These are phyloP conservation scores for Boletus coccyginus DNA, from an alignment of 768 basidiomycete species.

Conservation along the genomic window DNA sequence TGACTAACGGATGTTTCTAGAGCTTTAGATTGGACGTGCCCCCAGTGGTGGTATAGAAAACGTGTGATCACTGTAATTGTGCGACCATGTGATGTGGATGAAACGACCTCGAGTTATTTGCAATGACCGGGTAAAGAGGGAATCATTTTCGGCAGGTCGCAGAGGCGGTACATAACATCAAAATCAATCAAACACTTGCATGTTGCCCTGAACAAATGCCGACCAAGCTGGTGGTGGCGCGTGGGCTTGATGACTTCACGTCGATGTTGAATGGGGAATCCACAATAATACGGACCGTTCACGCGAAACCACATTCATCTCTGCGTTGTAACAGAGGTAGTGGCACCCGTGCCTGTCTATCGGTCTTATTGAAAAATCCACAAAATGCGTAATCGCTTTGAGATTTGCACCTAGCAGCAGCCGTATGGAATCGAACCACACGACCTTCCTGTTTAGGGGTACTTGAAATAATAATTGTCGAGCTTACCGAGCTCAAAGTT, in stretches of 20 bases:
- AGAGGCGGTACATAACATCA: background rate
- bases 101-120: background rate
- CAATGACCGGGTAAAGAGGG: no score
- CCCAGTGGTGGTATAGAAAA: background rate
- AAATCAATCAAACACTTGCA: no score
- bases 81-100: background rate
- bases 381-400: no score
- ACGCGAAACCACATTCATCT: constrained; percentile 25
- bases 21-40: constrained; percentile 15
- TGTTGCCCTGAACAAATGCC: constrained; percentile 8
- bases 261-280: constrained; percentile 19
- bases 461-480: no score
- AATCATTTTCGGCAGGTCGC: background rate
- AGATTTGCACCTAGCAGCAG: no score
- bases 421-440: no score
- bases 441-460: no score
- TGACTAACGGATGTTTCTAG: constrained; percentile 13
- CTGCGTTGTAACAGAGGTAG: constrained; percentile 18
- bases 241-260: constrained; percentile 9
- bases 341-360: background rate
- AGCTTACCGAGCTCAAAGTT: no score
- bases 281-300: background rate
- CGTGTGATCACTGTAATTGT: constrained; percentile 9
- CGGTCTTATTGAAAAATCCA: no score
- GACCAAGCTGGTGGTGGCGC: background rate